phyloP scores from a whole-genome alignment of 495 filamentous ascomycete genomes.

The Aspergillus conjunctus region DNA sequence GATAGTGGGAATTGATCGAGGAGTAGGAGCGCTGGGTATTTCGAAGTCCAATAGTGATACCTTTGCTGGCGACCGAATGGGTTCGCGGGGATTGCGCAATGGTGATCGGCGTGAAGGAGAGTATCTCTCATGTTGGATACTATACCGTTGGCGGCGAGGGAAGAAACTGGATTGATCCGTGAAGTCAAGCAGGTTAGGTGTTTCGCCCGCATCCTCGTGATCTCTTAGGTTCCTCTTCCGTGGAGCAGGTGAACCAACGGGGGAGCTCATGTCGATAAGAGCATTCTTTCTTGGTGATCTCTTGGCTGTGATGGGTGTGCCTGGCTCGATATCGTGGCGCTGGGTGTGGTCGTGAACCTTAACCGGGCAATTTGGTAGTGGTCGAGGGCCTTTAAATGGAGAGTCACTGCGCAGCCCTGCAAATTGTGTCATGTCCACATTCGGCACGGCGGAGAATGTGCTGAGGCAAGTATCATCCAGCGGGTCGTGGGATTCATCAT shows the following conservation, averaged over 20 bases:
- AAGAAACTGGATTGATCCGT: slow-evolving; percentile 73
- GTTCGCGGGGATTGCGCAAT: slow-evolving; percentile 34
- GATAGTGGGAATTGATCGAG: slow-evolving; percentile 85
- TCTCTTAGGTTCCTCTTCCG: slow-evolving; percentile 64
- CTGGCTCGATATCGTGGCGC: slow-evolving; percentile 28
- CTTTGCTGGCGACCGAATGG: slow-evolving; percentile 43
- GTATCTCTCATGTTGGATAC: slow-evolving; percentile 40
- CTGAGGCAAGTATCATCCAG: slow-evolving; percentile 85
- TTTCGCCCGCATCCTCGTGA: slow-evolving; percentile 25
- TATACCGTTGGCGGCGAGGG: slow-evolving; percentile 37
- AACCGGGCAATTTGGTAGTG: slow-evolving; percentile 36
- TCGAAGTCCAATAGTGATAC: slow-evolving; percentile 83
- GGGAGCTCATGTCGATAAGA: slow-evolving; percentile 43
- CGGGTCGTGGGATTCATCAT: slow-evolving; percentile 37
- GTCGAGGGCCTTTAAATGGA: slow-evolving; percentile 49
- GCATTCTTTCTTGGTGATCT: slow-evolving; percentile 35
- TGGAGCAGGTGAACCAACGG: slow-evolving; percentile 61
- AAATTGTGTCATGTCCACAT: slow-evolving; percentile 78
- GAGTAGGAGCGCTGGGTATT: slow-evolving; percentile 84
- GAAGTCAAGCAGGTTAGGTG: slow-evolving; percentile 76
- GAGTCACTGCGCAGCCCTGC: slow-evolving; percentile 65
- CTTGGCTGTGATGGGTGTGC: slow-evolving; percentile 42
- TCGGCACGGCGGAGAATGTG: slow-evolving; percentile 80
- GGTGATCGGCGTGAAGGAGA: slow-evolving; percentile 52
- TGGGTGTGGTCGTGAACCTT: slow-evolving; percentile 4